Evolutionary conservation across 1,139 yeast genomes (phyloP).

Genomic region (Hansenula sp.): DNA sequence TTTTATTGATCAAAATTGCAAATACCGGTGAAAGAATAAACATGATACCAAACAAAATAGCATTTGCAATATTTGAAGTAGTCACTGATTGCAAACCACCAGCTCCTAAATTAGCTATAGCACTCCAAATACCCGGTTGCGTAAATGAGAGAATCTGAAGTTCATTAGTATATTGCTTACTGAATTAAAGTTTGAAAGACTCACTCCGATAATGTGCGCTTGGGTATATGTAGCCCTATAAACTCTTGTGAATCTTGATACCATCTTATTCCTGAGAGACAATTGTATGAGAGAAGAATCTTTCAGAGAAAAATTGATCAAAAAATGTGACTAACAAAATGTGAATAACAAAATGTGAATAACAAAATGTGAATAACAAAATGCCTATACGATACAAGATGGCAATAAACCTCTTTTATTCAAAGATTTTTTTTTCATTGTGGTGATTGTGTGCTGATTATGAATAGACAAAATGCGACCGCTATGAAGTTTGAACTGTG

Average conservation of each 20-base stretch:
- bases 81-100: conserved; percentile 19
- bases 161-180: no score
- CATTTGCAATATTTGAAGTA: conserved; percentile 13
- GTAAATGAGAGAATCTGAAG: conserved; percentile 26
- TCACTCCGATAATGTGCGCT: conserved; percentile 25
- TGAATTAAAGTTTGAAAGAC: no score
- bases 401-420: no score
- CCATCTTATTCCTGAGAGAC: neutral
- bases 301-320: no score
- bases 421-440: no score
- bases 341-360: no score
- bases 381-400: no score
- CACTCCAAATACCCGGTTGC: conserved; percentile 25
- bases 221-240: conserved; percentile 18
- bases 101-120: conserved; percentile 23
- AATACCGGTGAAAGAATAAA: conserved; percentile 20
- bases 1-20: conserved; percentile 34
- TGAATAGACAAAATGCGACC: no score
- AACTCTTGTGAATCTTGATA: conserved; percentile 1
- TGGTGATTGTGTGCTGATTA: no score
- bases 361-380: no score
- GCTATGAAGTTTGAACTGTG: no score
- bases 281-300: neutral
- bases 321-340: no score
- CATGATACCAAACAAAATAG: conserved; percentile 24